Evolutionary conservation across 208 protist genomes (phyloP), one percentile per base, ranked within the genome.

Genomic region (Leishmania aethiopica): DNA sequence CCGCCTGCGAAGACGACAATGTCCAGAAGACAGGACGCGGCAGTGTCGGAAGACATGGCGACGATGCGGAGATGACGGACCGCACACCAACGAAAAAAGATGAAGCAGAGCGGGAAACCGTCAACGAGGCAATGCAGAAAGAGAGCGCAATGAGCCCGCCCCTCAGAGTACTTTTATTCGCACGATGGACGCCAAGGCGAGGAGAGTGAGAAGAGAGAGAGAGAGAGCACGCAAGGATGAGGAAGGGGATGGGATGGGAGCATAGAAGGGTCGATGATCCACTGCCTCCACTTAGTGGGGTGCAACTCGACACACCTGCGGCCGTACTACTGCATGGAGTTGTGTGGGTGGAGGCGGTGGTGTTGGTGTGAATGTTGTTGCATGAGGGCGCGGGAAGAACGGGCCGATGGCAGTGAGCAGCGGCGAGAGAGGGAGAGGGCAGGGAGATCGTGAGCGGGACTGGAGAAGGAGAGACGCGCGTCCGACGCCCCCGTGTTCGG

Each of bases 1-100:
- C 91, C 93, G 49, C 92, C 88, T 17, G 93, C 92, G 76, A 97
- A 91, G n/a, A 97, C 88, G 49, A 97, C 91, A 45, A 97, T 81
- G 88, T 96, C 94, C 59, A 96, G 85, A 47, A 96, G 83, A 66
- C 86, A 87, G 7, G 80, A 77, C 73, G 82, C 82, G 19, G 86
- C 80, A 15, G 59, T 85, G 53, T 88, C 81, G 49, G 75, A 59
- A 2, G 80, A 79, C 79, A 84, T 82, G n/a, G 17, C 32, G 73
- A 19, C 32, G 69, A 73, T 73, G 69, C 69, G 11, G 10, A 35
- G 42, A 53, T 73, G 3, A 53, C 2, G 32, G 42, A 25, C 8
- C n/a, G 4, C 69, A 62, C 47, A 66, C n/a, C 60, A 35, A 40
- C n/a, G 47, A 2, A 37, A 47, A 53, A 51, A 47, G 45, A 25